Percentiles rank a stretch among this genome's conserved stretches.
These are phyloP conservation scores for Xylariaceae sp. DNA, from an alignment of 2,329 filamentous ascomycete species.

Conservation along the genomic window DNA sequence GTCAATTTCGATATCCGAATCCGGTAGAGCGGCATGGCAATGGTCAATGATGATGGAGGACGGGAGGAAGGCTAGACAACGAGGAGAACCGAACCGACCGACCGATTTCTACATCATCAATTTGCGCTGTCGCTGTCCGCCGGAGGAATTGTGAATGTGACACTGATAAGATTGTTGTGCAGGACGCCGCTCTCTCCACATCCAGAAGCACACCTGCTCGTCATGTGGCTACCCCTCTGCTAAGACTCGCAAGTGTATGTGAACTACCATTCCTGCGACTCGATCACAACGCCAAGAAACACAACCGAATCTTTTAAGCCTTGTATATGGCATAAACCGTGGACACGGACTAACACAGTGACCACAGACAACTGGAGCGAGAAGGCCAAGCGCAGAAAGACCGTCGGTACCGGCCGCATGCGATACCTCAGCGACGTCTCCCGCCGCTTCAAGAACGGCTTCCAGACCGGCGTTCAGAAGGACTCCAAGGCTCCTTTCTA, in stretches of 20 bases:
- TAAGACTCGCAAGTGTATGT: slow-evolving; percentile 97
- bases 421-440: slow-evolving; percentile 89
- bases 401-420: slow-evolving; percentile 93
- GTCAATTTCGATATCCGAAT: slow-evolving; percentile 37
- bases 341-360: slow-evolving; percentile 11
- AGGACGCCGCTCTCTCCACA: slow-evolving; percentile 96
- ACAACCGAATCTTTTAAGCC: background rate
- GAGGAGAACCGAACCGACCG: too few species aligned
- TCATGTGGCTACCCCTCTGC: slow-evolving; percentile 94
- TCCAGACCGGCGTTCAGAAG: slow-evolving; percentile 87
- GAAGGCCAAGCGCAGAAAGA: slow-evolving; percentile 99
- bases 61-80: slow-evolving; percentile 3
- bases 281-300: slow-evolving; percentile 15
- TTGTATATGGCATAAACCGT: background rate
- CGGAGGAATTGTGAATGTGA: background rate
- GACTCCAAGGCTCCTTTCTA: slow-evolving; percentile 55
- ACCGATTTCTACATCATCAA: background rate
- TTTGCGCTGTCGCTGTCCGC: background rate
- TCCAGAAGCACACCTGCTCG: slow-evolving; percentile 98
- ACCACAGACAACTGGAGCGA: slow-evolving; percentile 93
- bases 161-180: slow-evolving; percentile 15
- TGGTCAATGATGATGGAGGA: slow-evolving; percentile 1
- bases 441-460: slow-evolving; percentile 95
- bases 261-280: slow-evolving; percentile 1
- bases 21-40: background rate